These are phyloP conservation scores for Alternaria ventricosa DNA, from an alignment of 2,329 filamentous ascomycete genomes.

Conservation along the genomic window DNA sequence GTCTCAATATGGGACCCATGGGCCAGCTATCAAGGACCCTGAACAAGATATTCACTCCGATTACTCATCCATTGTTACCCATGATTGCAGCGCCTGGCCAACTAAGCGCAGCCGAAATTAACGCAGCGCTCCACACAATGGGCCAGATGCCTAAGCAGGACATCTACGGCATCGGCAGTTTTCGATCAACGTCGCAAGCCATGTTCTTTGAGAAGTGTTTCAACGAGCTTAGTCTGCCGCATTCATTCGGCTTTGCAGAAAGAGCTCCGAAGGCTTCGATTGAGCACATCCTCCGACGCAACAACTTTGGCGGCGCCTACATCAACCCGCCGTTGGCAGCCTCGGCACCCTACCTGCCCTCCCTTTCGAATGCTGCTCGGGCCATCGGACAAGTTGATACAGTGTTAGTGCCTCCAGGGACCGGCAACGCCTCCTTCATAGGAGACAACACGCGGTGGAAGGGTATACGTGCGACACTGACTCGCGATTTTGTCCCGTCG, in stretches of 20 bases:
- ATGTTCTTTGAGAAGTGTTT: conserved; percentile 79
- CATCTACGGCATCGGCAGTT: conserved; percentile 80
- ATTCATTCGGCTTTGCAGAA: conserved; percentile 78
- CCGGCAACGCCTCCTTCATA: conserved; percentile 58
- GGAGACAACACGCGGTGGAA: conserved; percentile 88
- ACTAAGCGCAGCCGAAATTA: conserved; percentile 85
- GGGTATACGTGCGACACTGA: conserved; percentile 81
- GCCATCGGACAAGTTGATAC: conserved; percentile 84
- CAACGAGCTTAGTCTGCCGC: conserved; percentile 76
- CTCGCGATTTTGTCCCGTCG: conserved; percentile 80
- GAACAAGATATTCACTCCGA: conserved; percentile 86
- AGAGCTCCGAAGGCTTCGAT: conserved; percentile 70
- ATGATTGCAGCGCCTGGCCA: conserved; percentile 87
- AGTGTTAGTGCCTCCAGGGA: conserved; percentile 68
- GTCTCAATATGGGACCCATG: conserved; percentile 86
- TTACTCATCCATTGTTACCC: conserved; percentile 83
- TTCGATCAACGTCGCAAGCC: conserved; percentile 75
- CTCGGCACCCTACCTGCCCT: conserved; percentile 63
- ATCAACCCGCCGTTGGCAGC: conserved; percentile 73
- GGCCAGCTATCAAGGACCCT: conserved; percentile 83
- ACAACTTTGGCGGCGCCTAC: conserved; percentile 81
- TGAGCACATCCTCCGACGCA: conserved; percentile 74
- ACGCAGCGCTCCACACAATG: conserved; percentile 76
- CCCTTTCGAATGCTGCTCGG: conserved; percentile 75
- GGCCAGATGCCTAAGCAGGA: conserved; percentile 80